Percentiles rank a stretch among this genome's conserved stretches.
Evolutionary conservation across 257 asterid species (phyloP).

Genomic region (Lycium ferocissimum): DNA sequence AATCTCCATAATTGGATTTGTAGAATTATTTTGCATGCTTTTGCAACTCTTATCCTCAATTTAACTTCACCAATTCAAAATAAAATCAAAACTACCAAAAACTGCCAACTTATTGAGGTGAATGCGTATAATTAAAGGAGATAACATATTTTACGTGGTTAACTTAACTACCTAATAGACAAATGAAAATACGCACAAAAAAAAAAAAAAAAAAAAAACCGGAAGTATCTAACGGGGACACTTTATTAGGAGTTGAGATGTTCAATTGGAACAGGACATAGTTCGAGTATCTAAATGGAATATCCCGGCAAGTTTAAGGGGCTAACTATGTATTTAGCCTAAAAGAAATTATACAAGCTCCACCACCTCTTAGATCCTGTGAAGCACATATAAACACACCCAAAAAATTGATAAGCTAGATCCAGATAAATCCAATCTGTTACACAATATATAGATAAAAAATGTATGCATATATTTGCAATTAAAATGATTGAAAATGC

Average conservation of each 20-base stretch:
- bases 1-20: neutral
- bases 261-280: too few relatives aligned
- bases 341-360: neutral
- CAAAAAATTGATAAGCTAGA: neutral
- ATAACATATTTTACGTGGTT: too few relatives aligned
- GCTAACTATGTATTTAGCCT: too few relatives aligned
- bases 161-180: too few relatives aligned
- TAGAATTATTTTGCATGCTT: neutral
- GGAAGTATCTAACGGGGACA: too few relatives aligned
- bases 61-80: neutral
- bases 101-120: too few relatives aligned
- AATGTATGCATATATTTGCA: neutral
- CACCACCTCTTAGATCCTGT: neutral
- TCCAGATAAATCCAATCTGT: conserved; percentile 5
- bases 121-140: too few relatives aligned
- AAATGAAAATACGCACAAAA: too few relatives aligned
- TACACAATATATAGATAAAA: neutral
- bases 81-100: neutral
- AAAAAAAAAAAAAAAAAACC: too few relatives aligned
- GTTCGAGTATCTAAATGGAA: too few relatives aligned
- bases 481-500: neutral
- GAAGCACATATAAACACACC: neutral
- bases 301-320: too few relatives aligned
- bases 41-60: neutral
- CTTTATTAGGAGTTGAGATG: too few relatives aligned